Evolutionary conservation across 495 filamentous ascomycete species (phyloP), one percentile per base, ranked within the genome.

Genomic region (Penicillium soppii): DNA sequence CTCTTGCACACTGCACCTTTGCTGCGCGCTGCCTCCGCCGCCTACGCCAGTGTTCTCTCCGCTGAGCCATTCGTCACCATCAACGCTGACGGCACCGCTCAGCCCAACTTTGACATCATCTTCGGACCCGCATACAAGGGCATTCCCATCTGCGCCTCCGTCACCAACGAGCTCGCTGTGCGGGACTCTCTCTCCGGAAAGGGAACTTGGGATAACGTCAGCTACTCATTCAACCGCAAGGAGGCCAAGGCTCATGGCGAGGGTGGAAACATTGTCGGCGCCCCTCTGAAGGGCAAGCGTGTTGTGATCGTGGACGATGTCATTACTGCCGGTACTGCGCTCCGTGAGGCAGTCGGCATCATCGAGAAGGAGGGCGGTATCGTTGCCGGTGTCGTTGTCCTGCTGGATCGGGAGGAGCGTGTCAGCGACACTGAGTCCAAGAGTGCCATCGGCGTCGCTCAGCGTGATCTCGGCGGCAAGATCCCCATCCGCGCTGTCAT

Each of bases 221-320:
- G 81, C 62, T 97, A 96, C 72, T 85, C 81, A 23, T 97, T 92
- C 79, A 92, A 97, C 76, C 84, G 94, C 59, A 98, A 97, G 69
- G 92, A 98, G 67, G 84, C 82, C 54, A 97, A 97, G 75, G 84
- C 85, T 58, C 92, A 97, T 70, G 92, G 94, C 27, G 94, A 98
- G 68, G 91, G 91, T 35, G 92, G 94, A 20, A 85, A 78, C 64
- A 92, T 97, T 49, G 92, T 97, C 16, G 94, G 94, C 6, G 89
- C 89, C 17, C 76, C 84, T 4, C 69, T 98, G 63, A 83, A 85
- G 67, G 89, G 87, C 38, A 95, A 94, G 80, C 77, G 79, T 8
- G 85, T 97, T 6, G 75, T 97, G 1, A 86, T 98, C 48, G 83
- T 98, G 21, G 94, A 97, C 73, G 94, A 97, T 72, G 94, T 98